Base-by-base conservation (phyloP, 176 grass and related monocot genomes). In the Bromus sterilis region DNA sequence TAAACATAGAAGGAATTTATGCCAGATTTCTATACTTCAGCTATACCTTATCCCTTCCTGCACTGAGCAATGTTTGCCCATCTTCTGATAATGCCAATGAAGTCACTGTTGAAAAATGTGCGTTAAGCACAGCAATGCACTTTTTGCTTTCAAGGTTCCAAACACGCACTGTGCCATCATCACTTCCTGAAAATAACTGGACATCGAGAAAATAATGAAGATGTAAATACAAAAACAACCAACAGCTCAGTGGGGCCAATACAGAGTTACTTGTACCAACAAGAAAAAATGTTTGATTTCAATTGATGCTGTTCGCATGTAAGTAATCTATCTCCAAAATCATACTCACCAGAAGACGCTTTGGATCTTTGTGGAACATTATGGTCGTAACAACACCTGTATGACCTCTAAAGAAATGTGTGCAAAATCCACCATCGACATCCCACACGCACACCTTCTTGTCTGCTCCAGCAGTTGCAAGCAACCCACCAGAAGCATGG, bases 351-450 rank as follows among this genome's bases (percentile, higher is more conserved):
- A 98, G 74, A 87, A 98, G 93, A 21, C 70, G 66, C 41, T 98
- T 91, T 30, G 90, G 86, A 89, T 94, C 91, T 67, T 75, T 89
- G 76, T 98, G 95, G 88, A 98, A 98, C 71, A 92, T 87, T 83
- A 98, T 63, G 20, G 78, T 84, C 0, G 90, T 98, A 67, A 98
- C 88, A 87, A 98, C 78, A 6, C 88, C 95, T 73, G 87, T 84
- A 44, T 98, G 92, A 24, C 95, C 95, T 89, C 85, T 94, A 76
- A 98, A 92, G 79, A 94, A 98, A 91, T 94, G 92, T 9, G 92
- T 98, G 86, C 95, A 98, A 79, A 98, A 98, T n/a, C 95, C 95
- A 72, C 95, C 95, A 84, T 94, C 92, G 13, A 98, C 90, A 87
- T 98, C 95, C 92, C 95, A 98, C 34, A 94, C 75, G 60, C 86